Percentiles rank a stretch among this genome's conserved stretches.
phyloP scores from a whole-genome alignment of 2,329 filamentous ascomycete genomes.

The Karstenula rhodostoma region DNA sequence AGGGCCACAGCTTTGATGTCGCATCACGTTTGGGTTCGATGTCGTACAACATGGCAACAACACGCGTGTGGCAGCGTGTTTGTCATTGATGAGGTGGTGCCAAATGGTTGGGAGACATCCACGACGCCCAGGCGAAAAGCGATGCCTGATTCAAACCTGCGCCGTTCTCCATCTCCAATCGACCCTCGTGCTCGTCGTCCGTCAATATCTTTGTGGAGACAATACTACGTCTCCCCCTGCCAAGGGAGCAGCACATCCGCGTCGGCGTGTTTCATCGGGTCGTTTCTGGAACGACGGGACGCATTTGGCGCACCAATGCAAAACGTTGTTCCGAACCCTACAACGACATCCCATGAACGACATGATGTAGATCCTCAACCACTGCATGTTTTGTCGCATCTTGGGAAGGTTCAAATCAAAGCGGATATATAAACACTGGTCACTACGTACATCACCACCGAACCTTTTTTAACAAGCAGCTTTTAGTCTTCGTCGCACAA shows the following conservation, averaged over 20 bases:
- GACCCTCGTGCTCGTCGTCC: background rate
- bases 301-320: background rate
- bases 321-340: slow-evolving; percentile 4
- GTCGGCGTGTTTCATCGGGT: slow-evolving; percentile 9
- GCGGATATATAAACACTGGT: too few species aligned
- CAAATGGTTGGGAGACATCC: background rate
- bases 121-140: background rate
- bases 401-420: background rate
- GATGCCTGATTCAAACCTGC: background rate
- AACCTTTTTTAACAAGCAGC: too few species aligned
- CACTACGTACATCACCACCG: too few species aligned
- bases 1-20: background rate
- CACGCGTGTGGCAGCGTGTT: background rate
- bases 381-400: background rate
- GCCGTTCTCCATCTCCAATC: background rate
- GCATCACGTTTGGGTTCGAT: background rate
- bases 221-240: slow-evolving; percentile 1
- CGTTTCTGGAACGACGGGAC: slow-evolving; percentile 6
- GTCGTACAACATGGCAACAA: background rate
- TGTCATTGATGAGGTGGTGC: background rate
- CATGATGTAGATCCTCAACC: background rate
- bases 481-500: too few species aligned
- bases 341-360: background rate
- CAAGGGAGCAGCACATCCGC: background rate
- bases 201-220: slow-evolving; percentile 12